Conservation (phyloP, 139 green algal species). For the Asterochloris sp. region DNA sequence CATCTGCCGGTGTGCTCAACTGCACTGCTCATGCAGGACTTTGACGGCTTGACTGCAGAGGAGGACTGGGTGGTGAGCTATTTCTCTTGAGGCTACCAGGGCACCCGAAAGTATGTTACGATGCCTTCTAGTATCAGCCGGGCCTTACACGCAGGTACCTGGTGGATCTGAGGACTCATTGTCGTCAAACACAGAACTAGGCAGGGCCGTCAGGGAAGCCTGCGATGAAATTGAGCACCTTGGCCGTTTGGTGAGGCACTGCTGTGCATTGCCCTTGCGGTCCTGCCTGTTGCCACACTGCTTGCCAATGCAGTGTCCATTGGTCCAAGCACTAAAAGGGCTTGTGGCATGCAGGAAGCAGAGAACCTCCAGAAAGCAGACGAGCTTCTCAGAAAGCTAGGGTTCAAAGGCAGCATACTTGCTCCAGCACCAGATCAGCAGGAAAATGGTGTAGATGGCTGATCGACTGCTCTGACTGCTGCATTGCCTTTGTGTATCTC, state of each 20-base stretch:
- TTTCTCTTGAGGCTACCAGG: not conserved
- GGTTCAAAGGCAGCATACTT: conserved; percentile 11
- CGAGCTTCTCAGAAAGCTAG: conserved; percentile 15
- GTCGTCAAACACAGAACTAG: conserved; percentile 30
- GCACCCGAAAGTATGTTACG: not conserved
- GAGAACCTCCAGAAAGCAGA: conserved; percentile 4
- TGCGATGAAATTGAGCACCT: conserved; percentile 32
- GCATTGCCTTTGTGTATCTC: too few relatives aligned
- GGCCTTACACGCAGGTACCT: conserved; percentile 18
- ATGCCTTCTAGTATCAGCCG: too few relatives aligned
- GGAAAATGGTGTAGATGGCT: too few relatives aligned
- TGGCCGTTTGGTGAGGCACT: conserved; percentile 7
- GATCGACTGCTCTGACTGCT: too few relatives aligned
- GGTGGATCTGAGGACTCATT: conserved; percentile 30
- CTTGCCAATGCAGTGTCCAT: too few relatives aligned
- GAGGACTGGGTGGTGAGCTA: conserved; percentile 22
- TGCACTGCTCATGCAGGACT: conserved; percentile 8
- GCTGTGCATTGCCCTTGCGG: not conserved
- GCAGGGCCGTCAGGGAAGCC: conserved; percentile 20
- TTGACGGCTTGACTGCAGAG: conserved; percentile 17
- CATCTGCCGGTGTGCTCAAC: not conserved
- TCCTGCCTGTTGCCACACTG: not conserved
- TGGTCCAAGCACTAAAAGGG: too few relatives aligned
- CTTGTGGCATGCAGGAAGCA: not conserved
- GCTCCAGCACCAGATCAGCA: too few relatives aligned